Evolutionary conservation across 768 basidiomycete genomes (phyloP), one percentile per base, ranked within the genome.

Genomic region (Xerocomellus amylosporus): DNA sequence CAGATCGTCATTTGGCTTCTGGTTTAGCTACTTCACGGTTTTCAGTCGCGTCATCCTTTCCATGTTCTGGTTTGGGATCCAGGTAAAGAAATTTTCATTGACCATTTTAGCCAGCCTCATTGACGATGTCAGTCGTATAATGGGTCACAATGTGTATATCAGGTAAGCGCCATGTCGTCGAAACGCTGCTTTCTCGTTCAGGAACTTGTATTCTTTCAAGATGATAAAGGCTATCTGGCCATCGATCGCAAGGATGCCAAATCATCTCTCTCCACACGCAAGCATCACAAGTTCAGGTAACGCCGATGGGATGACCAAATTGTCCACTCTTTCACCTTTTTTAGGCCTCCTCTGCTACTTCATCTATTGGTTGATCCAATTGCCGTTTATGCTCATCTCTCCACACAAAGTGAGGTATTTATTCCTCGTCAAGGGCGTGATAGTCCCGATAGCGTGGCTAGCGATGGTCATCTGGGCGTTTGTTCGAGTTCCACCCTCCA

Each of bases 151-250:
- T 86, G 83, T 54, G 76, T 90, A 20, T 87, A 88, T 62, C 88
- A 89, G 67, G 75, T 71, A 54, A 37, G 38, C 10, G 19, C 1
- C 43, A 31, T 28, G 10, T 49, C 17, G 15, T 28, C 28, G 28
- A 28, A 30, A 38, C 14, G 19, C 36, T 34, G 12, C 39, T 39
- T 1, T 2, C 30, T 28, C 15, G 10, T 42, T 8, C 26, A 31
- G 14, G 17, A n/a, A 37, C 44, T 52, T 34, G 33, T 10, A 22
- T 41, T 46, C 17, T 36, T 39, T 38, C n/a, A 46, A 71, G 71
- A 89, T 88, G 87, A 73, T 90, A 15, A 88, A 87, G 65, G 89
- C 89, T 1, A 88, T 92, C 28, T 91, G 90, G 89, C 90, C 90
- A 0, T 84, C 84, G 1, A 76, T 82, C 38, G 79, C 79, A 14